Evolutionary conservation across 768 basidiomycete species (phyloP), one percentile per base, ranked within the genome.

Genomic region (Clitopilus hobsonii): DNA sequence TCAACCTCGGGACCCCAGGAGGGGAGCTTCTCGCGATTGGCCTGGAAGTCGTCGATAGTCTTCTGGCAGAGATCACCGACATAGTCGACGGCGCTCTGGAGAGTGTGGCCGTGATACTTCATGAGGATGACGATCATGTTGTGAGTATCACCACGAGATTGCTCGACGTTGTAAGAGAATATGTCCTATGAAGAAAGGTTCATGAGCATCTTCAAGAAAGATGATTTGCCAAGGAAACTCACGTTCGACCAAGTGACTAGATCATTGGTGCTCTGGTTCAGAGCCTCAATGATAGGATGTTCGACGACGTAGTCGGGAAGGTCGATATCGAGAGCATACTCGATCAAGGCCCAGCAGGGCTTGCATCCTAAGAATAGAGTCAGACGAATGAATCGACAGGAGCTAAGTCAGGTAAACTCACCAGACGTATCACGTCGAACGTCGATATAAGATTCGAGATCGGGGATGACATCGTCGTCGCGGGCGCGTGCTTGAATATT

Each of bases 221-320:
- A 27, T 36, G 48, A 49, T 29, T 29, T 38, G 56, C n/a, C n/a
- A 54, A 41, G 45, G 47, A 41, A 50, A 63, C 82, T 63, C 67
- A 89, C 89, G 63, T 91, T 91, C 18, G 88, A 88, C 88, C 87
- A 89, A n/a, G 87, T 83, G 53, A 91, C 86, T 53, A 91, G 74
- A 60, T 91, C 89, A 56, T 91, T 91, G 18, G 89, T 76, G 18
- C 81, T 78, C 62, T 89, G 81, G 50, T 82, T 83, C 53, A 91
- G 75, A 52, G 78, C 76, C 53, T 67, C 69, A 22, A 91, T 77
- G 52, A 81, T 63, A 2, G 85, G 85, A 64, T 90, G 79, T 13
- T 85, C 79, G 65, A 82, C 81, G 28, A 90, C 86, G 56, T 72
- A 79, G 60, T 88, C 85, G 1, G 89, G 89, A 23, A 91, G 75